These are phyloP conservation scores for Xerocomus brunneocitrinus DNA, from an alignment of 768 basidiomycete species.

Conservation along the genomic window DNA sequence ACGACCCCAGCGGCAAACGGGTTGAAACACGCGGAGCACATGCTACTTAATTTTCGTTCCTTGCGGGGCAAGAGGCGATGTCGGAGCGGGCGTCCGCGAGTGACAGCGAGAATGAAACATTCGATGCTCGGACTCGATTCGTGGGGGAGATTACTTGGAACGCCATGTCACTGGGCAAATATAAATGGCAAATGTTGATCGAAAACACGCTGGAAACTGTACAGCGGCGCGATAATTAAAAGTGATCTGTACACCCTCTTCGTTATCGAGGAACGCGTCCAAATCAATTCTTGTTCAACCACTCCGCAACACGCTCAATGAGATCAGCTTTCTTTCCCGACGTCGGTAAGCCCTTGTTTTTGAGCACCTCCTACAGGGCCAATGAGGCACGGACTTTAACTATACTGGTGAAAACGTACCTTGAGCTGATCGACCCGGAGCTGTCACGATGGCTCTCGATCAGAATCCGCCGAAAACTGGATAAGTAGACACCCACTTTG, in stretches of 20 bases:
- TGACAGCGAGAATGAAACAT: background rate
- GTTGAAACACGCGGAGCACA: background rate
- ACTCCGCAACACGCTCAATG: constrained; percentile 59
- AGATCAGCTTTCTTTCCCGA: constrained; percentile 75
- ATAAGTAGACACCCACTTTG: constrained; percentile 50
- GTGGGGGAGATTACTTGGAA: background rate
- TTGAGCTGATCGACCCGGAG: constrained; percentile 76
- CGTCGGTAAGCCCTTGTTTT: constrained; percentile 53
- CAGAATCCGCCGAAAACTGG: constrained; percentile 3
- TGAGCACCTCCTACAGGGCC: constrained; percentile 60
- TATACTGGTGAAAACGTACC: constrained; percentile 36
- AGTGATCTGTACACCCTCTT: background rate
- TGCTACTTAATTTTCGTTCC: background rate
- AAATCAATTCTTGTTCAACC: constrained; percentile 42
- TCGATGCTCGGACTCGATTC: background rate
- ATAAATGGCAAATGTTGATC: background rate
- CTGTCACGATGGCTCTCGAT: constrained; percentile 34
- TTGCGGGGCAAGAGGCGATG: background rate
- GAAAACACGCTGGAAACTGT: background rate
- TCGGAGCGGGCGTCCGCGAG: background rate
- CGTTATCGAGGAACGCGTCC: background rate
- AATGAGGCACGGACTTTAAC: background rate
- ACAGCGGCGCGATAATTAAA: background rate
- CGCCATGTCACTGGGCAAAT: background rate
- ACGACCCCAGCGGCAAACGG: background rate